Evolutionary conservation across 148 eudicot genomes (phyloP).

Genomic region (Fallopia convolvulus): DNA sequence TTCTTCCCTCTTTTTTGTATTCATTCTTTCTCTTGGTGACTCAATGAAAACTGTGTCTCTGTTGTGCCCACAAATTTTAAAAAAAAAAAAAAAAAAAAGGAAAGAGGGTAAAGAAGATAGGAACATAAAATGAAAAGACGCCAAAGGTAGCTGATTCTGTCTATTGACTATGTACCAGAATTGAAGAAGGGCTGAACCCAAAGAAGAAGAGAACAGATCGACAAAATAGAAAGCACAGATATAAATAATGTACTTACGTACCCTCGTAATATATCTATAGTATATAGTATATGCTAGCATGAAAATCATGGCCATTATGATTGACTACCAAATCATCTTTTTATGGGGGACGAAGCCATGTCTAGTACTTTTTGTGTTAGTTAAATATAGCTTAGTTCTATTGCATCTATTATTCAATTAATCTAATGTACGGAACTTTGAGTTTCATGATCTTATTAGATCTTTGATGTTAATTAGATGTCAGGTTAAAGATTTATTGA

Average conservation of each 20-base stretch:
- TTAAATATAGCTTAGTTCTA: too few species aligned
- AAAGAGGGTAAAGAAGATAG: not conserved
- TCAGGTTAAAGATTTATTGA: too few species aligned
- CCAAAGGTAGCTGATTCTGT: not conserved
- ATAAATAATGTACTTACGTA: not conserved
- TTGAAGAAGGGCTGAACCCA: not conserved
- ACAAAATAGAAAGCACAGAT: not conserved
- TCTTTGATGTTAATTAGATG: too few species aligned
- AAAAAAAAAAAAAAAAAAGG: not conserved
- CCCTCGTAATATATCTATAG: not conserved
- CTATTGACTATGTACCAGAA: not conserved
- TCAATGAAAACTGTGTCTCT: not conserved
- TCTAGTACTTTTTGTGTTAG: too few species aligned
- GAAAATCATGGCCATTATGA: not conserved
- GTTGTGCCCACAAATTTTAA: not conserved
- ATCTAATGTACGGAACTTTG: too few species aligned
- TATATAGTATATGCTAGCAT: not conserved
- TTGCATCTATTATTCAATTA: too few species aligned
- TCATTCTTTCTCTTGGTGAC: not conserved
- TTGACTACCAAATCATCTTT: slow-evolving; percentile 5
- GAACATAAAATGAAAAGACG: not conserved
- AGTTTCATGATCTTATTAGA: too few species aligned
- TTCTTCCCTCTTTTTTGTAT: not conserved
- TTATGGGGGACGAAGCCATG: not conserved
- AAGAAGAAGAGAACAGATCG: not conserved